Evolutionary conservation across 768 basidiomycete genomes (phyloP).

Genomic region (Suillus subluteus): DNA sequence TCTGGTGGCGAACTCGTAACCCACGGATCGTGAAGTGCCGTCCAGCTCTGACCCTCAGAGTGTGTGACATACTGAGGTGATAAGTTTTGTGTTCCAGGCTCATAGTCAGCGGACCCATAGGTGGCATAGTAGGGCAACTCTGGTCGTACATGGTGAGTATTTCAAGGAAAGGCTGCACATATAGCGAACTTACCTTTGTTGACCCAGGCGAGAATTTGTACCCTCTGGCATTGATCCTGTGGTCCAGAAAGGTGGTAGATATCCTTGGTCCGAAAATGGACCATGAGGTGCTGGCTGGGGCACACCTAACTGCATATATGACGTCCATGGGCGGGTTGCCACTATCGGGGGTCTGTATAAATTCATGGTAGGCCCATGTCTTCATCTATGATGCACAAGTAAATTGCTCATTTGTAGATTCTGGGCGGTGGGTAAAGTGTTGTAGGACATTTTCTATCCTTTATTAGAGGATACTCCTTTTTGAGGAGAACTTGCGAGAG

Average conservation of each 20-base stretch:
- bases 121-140: background rate
- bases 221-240: background rate
- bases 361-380: background rate
- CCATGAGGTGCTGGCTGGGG: background rate
- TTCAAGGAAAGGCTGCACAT: background rate
- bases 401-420: background rate
- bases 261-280: background rate
- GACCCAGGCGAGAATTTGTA: background rate
- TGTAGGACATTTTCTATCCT: background rate
- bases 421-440: background rate
- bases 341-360: background rate
- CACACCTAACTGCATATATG: background rate
- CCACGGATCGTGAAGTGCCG: too few relatives aligned
- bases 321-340: background rate
- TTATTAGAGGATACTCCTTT: background rate
- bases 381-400: background rate
- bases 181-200: background rate
- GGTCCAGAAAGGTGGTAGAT: background rate
- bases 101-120: background rate
- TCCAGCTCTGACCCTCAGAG: background rate
- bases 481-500: background rate
- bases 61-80: background rate
- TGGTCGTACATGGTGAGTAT: background rate
- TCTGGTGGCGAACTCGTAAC: too few relatives aligned
- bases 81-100: background rate